Conservation (phyloP, 2,329 filamentous ascomycete species). For the Colletotrichum tanaceti region DNA sequence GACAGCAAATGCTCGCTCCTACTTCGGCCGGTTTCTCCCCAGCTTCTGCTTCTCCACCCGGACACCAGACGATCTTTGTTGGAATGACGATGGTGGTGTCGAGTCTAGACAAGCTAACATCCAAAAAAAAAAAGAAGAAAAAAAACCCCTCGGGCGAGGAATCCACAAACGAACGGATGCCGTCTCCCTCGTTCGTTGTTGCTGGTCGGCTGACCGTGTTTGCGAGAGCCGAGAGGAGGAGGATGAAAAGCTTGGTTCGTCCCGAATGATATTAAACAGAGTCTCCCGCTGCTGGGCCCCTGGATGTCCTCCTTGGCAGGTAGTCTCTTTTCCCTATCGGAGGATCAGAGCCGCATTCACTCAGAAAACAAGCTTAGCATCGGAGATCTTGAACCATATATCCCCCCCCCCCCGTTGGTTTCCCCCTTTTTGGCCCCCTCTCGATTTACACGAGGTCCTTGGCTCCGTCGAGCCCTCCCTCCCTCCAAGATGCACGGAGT, state of each 20-base stretch:
- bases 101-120: conserved; percentile 28
- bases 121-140: no score
- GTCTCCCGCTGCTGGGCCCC: not conserved
- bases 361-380: conserved; percentile 28
- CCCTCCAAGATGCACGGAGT: conserved; percentile 31
- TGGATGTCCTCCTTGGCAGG: conserved; percentile 23
- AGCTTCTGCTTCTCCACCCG: conserved; percentile 36
- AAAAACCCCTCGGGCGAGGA: conserved; percentile 4
- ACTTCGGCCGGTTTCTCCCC: conserved; percentile 38
- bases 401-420: no score
- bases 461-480: no score
- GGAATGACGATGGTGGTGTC: conserved; percentile 36
- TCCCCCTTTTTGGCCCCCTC: not conserved
- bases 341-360: conserved; percentile 31
- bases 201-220: conserved; percentile 1
- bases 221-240: not conserved
- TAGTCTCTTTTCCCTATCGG: conserved; percentile 14
- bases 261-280: conserved; percentile 3
- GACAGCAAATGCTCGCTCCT: conserved; percentile 35
- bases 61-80: conserved; percentile 28
- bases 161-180: conserved; percentile 26
- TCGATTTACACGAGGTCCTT: no score
- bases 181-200: conserved; percentile 3
- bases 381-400: not conserved
- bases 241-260: conserved; percentile 33